Evolutionary conservation across 2,329 filamentous ascomycete genomes (phyloP).

Genomic region (Botrytis elliptica): DNA sequence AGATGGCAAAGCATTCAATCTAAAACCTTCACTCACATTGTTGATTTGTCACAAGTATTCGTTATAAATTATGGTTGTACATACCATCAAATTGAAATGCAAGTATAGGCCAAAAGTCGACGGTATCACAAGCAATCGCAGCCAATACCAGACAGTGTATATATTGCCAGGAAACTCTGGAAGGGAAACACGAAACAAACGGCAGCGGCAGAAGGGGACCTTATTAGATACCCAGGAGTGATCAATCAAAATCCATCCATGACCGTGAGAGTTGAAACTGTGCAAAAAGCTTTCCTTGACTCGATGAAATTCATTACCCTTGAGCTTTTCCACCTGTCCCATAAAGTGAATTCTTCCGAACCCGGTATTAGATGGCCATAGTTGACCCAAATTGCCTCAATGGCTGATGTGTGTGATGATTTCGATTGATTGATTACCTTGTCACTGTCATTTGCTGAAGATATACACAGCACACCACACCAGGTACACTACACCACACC

Average conservation of each 20-base stretch:
- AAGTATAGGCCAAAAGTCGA: background rate
- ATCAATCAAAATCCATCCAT: background rate
- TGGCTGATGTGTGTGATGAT: background rate
- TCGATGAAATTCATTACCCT: background rate
- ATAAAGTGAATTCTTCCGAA: background rate
- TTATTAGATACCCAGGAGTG: background rate
- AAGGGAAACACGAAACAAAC: background rate
- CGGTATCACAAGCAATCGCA: background rate
- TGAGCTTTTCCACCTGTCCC: background rate
- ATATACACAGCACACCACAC: conserved; percentile 1
- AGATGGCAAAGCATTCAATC: background rate
- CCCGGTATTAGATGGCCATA: background rate
- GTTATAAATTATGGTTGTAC: background rate
- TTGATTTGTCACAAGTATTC: background rate
- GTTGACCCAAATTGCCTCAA: background rate
- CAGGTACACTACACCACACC: background rate
- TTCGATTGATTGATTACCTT: conserved; percentile 7
- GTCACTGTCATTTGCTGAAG: conserved; percentile 9
- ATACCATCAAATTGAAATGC: background rate
- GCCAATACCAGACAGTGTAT: background rate
- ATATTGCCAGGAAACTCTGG: background rate
- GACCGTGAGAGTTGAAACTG: background rate
- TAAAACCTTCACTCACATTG: background rate
- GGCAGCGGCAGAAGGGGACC: background rate
- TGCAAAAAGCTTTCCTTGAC: background rate